A percentile compares a stretch with the other conserved stretches of the same genome.
Evolutionary conservation across 306 rosid genomes (phyloP).

Genomic region (Arachis hypogaea): DNA sequence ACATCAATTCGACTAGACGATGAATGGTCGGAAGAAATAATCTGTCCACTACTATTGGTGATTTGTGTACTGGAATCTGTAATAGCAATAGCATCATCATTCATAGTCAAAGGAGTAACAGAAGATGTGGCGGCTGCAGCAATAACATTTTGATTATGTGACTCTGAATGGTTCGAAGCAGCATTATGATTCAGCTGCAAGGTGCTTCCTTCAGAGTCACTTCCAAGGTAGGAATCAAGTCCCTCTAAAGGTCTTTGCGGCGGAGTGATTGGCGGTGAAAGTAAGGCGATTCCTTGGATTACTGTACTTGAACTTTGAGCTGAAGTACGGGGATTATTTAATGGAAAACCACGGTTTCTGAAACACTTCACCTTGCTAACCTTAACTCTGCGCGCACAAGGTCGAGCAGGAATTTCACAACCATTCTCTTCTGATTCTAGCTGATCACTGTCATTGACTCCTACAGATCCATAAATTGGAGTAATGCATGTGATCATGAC

Average conservation of each 20-base stretch:
- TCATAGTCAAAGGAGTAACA: slow-evolving; percentile 38
- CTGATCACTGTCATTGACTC: slow-evolving; percentile 22
- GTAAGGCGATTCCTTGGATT: slow-evolving; percentile 49
- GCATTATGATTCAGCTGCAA: slow-evolving; percentile 25
- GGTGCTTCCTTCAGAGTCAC: slow-evolving; percentile 35
- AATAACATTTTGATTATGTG: slow-evolving; percentile 34
- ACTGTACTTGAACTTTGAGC: slow-evolving; percentile 51
- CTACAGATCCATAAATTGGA: slow-evolving; percentile 69
- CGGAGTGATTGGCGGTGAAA: slow-evolving; percentile 52
- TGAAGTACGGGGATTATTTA: slow-evolving; percentile 33
- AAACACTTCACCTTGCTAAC: slow-evolving; percentile 52
- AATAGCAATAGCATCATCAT: slow-evolving; percentile 13
- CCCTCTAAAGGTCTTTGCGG: slow-evolving; percentile 54
- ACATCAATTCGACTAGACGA: slow-evolving; percentile 45
- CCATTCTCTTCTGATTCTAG: slow-evolving; percentile 40
- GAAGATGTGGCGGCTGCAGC: slow-evolving; percentile 39
- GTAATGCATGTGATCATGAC: slow-evolving; percentile 54
- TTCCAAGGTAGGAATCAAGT: slow-evolving; percentile 46
- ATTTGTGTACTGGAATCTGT: slow-evolving; percentile 37
- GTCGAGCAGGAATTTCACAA: slow-evolving; percentile 61
- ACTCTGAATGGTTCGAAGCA: slow-evolving; percentile 44
- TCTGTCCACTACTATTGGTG: slow-evolving; percentile 31
- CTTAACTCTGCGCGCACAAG: slow-evolving; percentile 62
- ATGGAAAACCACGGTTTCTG: slow-evolving; percentile 35
- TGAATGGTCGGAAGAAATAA: slow-evolving; percentile 29